Evolutionary conservation across 2,329 filamentous ascomycete genomes (phyloP).

Genomic region (Calonectria pseudoturangicola): DNA sequence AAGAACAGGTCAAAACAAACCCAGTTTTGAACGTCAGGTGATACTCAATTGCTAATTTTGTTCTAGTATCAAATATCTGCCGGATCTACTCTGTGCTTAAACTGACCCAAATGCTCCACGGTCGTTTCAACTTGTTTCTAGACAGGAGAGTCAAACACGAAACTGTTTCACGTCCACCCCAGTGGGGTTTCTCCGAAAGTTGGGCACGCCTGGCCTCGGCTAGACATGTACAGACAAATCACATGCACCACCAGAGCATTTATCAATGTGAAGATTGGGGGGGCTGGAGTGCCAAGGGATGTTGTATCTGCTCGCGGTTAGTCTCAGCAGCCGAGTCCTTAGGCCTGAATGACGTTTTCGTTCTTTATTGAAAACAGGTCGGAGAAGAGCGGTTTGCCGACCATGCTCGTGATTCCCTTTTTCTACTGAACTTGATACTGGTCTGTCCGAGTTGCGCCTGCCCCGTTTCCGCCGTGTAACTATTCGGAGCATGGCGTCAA

Average conservation of each 20-base stretch:
- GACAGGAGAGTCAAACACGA: constrained; percentile 8
- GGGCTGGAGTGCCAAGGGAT: background rate
- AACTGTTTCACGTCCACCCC: constrained; percentile 8
- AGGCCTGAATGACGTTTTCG: background rate
- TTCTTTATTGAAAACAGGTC: background rate
- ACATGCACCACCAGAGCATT: background rate
- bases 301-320: background rate
- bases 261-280: background rate
- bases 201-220: background rate
- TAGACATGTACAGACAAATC: background rate
- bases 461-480: background rate
- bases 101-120: background rate
- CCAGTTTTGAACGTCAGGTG: background rate
- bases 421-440: background rate
- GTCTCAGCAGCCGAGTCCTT: background rate
- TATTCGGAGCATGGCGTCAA: background rate
- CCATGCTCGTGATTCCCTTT: background rate
- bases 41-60: background rate
- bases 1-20: background rate
- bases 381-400: too few species aligned
- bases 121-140: constrained; percentile 11
- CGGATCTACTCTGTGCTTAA: background rate
- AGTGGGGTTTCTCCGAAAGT: background rate
- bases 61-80: background rate
- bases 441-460: too few species aligned